Conservation (phyloP, 345 rosid species). For the Ricinus communis region DNA sequence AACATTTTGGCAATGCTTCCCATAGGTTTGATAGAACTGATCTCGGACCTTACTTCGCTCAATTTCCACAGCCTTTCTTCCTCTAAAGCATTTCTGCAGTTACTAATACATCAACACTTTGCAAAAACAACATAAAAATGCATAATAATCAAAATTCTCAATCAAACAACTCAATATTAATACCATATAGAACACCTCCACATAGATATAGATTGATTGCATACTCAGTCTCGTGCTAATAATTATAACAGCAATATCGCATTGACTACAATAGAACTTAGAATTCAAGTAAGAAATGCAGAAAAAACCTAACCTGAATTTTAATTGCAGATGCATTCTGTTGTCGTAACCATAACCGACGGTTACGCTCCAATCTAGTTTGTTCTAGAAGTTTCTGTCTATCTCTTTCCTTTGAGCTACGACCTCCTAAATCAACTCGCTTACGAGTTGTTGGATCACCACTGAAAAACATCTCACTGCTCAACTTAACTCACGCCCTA, state of each 20-base stretch:
- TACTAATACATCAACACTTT: slow-evolving; percentile 37
- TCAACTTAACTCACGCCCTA: slow-evolving; percentile 1
- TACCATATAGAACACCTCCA: neutral
- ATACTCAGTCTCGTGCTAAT: no score
- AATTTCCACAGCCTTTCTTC: slow-evolving; percentile 65
- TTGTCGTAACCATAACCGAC: slow-evolving; percentile 66
- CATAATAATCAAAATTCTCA: neutral
- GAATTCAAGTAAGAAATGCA: neutral
- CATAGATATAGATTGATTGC: no score
- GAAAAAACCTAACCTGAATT: slow-evolving; percentile 61
- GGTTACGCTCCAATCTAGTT: slow-evolving; percentile 87
- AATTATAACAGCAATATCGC: neutral
- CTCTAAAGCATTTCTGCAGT: slow-evolving; percentile 96
- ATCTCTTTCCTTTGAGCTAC: slow-evolving; percentile 96
- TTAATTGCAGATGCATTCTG: slow-evolving; percentile 75
- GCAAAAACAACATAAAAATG: slow-evolving; percentile 3
- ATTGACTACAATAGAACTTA: neutral
- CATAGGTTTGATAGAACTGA: slow-evolving; percentile 61
- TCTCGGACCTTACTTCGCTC: slow-evolving; percentile 63
- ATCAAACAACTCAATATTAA: neutral
- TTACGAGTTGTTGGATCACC: slow-evolving; percentile 94
- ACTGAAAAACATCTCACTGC: slow-evolving; percentile 66
- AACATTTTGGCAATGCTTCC: slow-evolving; percentile 63
- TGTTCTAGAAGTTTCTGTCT: slow-evolving; percentile 94
- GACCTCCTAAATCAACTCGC: slow-evolving; percentile 97